phyloP scores from a whole-genome alignment of 2,329 filamentous ascomycete species.

The Teratosphaeria pseudoeucalypti region DNA sequence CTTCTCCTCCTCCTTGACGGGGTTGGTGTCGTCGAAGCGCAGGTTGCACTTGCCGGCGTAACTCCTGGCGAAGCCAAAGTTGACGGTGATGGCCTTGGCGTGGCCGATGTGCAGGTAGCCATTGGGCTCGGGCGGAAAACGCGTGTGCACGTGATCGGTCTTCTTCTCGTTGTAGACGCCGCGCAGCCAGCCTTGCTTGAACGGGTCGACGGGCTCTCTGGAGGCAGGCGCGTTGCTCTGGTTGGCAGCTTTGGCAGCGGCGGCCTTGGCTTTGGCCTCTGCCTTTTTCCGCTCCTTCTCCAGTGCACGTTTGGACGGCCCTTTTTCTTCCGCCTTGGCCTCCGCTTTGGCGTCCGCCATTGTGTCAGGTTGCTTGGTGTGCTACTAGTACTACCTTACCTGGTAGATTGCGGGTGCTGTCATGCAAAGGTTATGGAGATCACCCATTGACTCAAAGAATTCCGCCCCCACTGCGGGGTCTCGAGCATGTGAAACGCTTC shows the following conservation, averaged over 20 bases:
- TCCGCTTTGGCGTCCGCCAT: constrained; percentile 21
- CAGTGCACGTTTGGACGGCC: constrained; percentile 36
- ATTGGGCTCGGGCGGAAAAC: constrained; percentile 59
- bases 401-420: too few species aligned
- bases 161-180: constrained; percentile 40
- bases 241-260: constrained; percentile 28
- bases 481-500: not conserved
- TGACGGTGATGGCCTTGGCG: constrained; percentile 88
- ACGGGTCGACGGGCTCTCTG: constrained; percentile 32
- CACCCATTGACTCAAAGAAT: not conserved
- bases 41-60: constrained; percentile 69
- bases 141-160: constrained; percentile 32
- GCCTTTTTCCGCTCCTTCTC: constrained; percentile 42
- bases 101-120: constrained; percentile 91
- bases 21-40: constrained; percentile 91
- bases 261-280: constrained; percentile 34
- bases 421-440: too few species aligned
- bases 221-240: constrained; percentile 2
- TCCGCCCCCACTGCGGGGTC: not conserved
- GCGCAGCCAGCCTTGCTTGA: constrained; percentile 41
- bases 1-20: constrained; percentile 79
- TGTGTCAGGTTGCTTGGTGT: not conserved
- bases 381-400: not conserved
- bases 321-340: constrained; percentile 16
- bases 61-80: constrained; percentile 85